Conservation (phyloP, 1,284 basidiomycete species). For the Grifola frondosa region DNA sequence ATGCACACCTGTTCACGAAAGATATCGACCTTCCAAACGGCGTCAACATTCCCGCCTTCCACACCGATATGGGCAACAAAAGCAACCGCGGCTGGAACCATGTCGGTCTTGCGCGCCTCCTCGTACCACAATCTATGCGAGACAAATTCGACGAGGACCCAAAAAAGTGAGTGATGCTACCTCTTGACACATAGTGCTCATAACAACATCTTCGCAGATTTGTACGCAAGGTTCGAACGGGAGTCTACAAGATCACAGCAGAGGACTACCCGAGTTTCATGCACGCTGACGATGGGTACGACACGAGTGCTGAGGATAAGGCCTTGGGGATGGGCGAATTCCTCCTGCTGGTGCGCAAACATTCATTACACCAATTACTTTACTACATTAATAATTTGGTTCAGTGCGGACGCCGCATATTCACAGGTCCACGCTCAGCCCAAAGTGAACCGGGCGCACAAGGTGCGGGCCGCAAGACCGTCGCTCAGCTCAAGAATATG, state of each 20-base stretch:
- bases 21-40: no score
- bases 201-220: background rate
- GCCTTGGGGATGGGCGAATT: no score
- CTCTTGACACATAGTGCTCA: background rate
- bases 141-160: slow-evolving; percentile 1
- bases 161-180: background rate
- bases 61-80: no score
- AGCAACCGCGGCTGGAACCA: slow-evolving; percentile 7
- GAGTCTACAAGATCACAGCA: background rate
- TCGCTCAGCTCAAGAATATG: slow-evolving; percentile 1
- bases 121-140: background rate
- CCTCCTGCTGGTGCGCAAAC: background rate
- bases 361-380: background rate
- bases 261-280: background rate
- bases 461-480: background rate
- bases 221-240: background rate
- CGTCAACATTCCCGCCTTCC: no score
- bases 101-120: background rate
- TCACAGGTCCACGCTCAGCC: slow-evolving; percentile 5
- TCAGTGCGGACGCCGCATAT: slow-evolving; percentile 2
- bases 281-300: background rate
- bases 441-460: background rate
- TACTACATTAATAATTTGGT: background rate
- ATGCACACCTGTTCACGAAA: no score
- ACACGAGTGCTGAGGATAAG: background rate